Percentiles rank a stretch among this genome's conserved stretches.
Evolutionary conservation across 2,329 filamentous ascomycete genomes (phyloP).

Genomic region (Colletotrichum filicis): DNA sequence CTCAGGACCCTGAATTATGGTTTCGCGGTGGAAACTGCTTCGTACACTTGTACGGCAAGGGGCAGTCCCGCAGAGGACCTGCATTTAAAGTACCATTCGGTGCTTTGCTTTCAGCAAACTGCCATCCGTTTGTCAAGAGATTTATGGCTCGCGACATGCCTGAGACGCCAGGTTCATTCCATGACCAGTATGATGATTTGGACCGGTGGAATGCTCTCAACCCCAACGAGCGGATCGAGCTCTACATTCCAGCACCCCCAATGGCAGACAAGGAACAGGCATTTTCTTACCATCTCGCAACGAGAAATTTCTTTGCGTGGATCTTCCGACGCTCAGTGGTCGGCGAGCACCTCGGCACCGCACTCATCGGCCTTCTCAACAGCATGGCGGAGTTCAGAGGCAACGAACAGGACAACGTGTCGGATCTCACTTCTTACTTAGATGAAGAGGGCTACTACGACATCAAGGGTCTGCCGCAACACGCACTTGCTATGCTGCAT

Average conservation of each 20-base stretch:
- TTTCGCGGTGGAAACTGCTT: slow-evolving; percentile 74
- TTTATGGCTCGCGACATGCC: slow-evolving; percentile 48
- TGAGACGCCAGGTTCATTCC: slow-evolving; percentile 11
- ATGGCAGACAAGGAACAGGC: slow-evolving; percentile 62
- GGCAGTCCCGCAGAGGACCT: slow-evolving; percentile 72
- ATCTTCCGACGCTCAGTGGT: slow-evolving; percentile 73
- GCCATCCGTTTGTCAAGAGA: slow-evolving; percentile 68
- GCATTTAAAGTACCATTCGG: slow-evolving; percentile 74
- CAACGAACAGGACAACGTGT: slow-evolving; percentile 63
- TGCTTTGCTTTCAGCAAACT: slow-evolving; percentile 66
- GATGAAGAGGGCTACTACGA: slow-evolving; percentile 77
- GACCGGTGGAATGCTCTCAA: slow-evolving; percentile 45
- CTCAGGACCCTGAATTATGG: slow-evolving; percentile 79
- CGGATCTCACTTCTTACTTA: slow-evolving; percentile 73
- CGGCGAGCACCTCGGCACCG: slow-evolving; percentile 71
- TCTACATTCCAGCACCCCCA: slow-evolving; percentile 76
- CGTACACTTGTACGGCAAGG: slow-evolving; percentile 74
- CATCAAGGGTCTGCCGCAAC: slow-evolving; percentile 72
- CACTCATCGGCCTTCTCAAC: slow-evolving; percentile 72
- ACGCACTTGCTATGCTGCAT: slow-evolving; percentile 75
- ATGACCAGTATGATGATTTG: slow-evolving; percentile 40
- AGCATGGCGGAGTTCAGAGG: slow-evolving; percentile 72
- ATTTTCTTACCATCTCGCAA: slow-evolving; percentile 73
- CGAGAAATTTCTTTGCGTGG: slow-evolving; percentile 82
- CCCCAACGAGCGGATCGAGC: slow-evolving; percentile 57